phyloP scores from a whole-genome alignment of 1,139 yeast genomes.

The Taphrina populina region DNA sequence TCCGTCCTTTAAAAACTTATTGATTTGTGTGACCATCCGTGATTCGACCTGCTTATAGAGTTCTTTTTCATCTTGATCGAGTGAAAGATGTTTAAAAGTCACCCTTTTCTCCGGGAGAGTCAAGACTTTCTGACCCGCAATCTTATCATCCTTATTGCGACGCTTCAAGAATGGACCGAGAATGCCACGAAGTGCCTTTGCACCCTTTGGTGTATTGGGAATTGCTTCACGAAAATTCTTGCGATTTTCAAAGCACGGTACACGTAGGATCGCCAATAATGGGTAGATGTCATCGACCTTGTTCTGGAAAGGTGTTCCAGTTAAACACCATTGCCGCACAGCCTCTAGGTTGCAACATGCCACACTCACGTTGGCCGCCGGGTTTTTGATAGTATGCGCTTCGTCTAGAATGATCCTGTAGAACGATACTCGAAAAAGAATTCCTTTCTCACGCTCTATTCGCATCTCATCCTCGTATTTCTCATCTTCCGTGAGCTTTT shows the following conservation, averaged over 20 bases:
- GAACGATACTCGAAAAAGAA: slow-evolving; percentile 46
- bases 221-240: slow-evolving; percentile 42
- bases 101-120: slow-evolving; percentile 95
- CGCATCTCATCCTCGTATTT: slow-evolving; percentile 8
- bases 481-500: slow-evolving; percentile 10
- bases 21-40: slow-evolving; percentile 78
- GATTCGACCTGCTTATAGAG: slow-evolving; percentile 81
- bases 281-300: slow-evolving; percentile 95
- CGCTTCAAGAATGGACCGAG: slow-evolving; percentile 81
- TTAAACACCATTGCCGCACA: slow-evolving; percentile 78
- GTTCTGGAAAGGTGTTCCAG: slow-evolving; percentile 96
- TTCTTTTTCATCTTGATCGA: slow-evolving; percentile 93
- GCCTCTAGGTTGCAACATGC: slow-evolving; percentile 77
- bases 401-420: slow-evolving; percentile 92
- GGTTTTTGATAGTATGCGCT: slow-evolving; percentile 94
- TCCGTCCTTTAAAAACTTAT: slow-evolving; percentile 87
- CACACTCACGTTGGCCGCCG: slow-evolving; percentile 87
- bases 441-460: slow-evolving; percentile 25
- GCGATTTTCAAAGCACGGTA: slow-evolving; percentile 15
- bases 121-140: slow-evolving; percentile 66
- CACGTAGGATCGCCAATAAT: slow-evolving; percentile 54
- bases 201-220: slow-evolving; percentile 69
- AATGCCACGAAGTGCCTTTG: slow-evolving; percentile 72
- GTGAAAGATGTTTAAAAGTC: slow-evolving; percentile 76
- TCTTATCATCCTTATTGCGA: slow-evolving; percentile 90